Evolutionary conservation across 768 basidiomycete species (phyloP).

Genomic region (Leccinum obscurum): DNA sequence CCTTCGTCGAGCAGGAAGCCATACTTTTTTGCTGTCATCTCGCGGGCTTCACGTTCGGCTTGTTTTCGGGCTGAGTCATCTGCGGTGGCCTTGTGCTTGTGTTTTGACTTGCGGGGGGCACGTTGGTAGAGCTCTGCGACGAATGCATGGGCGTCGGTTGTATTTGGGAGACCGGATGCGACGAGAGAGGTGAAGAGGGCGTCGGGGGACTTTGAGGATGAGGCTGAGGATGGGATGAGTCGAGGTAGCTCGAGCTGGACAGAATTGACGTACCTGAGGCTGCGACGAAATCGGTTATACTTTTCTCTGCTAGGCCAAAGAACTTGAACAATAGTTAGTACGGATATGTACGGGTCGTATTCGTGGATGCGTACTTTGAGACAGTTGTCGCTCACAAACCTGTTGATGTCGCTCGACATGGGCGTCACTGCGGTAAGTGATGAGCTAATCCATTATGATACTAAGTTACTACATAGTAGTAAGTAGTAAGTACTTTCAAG

Average conservation of each 20-base stretch:
- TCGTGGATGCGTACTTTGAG: conserved; percentile 50
- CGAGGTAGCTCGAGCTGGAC: too few species aligned
- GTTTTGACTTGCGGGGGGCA: conserved; percentile 76
- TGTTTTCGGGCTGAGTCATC: conserved; percentile 53
- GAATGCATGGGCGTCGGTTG: conserved; percentile 78
- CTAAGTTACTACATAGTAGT: too few species aligned
- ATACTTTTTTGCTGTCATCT: conserved; percentile 70
- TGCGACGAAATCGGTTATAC: conserved; percentile 83
- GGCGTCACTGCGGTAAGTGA: not conserved
- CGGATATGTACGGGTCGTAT: not conserved
- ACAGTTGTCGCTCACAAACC: conserved; percentile 79
- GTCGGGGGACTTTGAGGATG: conserved; percentile 78
- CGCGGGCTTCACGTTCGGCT: conserved; percentile 74
- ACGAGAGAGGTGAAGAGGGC: conserved; percentile 75
- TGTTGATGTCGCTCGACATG: conserved; percentile 66
- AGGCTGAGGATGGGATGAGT: conserved; percentile 42
- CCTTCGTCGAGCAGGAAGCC: conserved; percentile 71
- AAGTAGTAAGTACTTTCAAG: too few species aligned
- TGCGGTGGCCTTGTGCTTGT: conserved; percentile 50
- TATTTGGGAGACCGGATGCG: conserved; percentile 77
- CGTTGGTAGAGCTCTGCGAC: conserved; percentile 72
- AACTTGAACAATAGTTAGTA: conserved; percentile 45
- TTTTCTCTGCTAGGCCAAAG: conserved; percentile 81
- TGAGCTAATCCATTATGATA: not conserved
- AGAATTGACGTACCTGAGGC: conserved; percentile 62